Conservation (phyloP, 331 rosid species). For the Arachis monticola region DNA sequence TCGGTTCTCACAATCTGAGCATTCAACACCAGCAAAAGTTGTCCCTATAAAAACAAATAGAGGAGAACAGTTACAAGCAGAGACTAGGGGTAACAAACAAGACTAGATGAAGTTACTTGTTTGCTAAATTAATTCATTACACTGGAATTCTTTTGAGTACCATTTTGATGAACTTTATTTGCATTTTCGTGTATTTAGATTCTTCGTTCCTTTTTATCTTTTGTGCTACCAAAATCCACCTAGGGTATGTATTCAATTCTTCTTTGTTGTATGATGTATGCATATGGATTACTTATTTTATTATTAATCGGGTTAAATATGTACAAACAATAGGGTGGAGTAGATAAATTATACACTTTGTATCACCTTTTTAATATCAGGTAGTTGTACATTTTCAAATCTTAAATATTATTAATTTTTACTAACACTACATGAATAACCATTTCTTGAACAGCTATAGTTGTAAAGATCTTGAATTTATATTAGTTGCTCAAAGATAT, state of each 20-base stretch:
- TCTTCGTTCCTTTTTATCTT: not conserved
- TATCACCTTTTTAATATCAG: constrained; percentile 12
- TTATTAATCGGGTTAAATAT: constrained; percentile 19
- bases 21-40: constrained; percentile 65
- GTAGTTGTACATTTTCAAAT: not conserved
- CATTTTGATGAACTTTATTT: constrained; percentile 9
- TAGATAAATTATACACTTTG: not conserved
- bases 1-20: constrained; percentile 78
- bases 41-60: constrained; percentile 51
- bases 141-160: not conserved
- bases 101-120: constrained; percentile 40
- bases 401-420: not conserved
- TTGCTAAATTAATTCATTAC: not conserved
- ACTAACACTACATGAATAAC: too few species aligned
- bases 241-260: constrained; percentile 15
- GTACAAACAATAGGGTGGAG: constrained; percentile 33
- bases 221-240: constrained; percentile 14
- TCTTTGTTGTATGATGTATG: constrained; percentile 17
- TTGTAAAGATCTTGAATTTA: too few species aligned
- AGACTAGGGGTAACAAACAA: constrained; percentile 40
- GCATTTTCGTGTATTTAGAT: constrained; percentile 17
- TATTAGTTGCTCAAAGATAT: too few species aligned
- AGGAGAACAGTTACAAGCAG: not conserved
- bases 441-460: too few species aligned
- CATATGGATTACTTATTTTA: constrained; percentile 31